Percentiles rank a stretch among this genome's conserved stretches.
Evolutionary conservation across 129 eudicot species (phyloP).

Genomic region (Dittrichia graveolens): DNA sequence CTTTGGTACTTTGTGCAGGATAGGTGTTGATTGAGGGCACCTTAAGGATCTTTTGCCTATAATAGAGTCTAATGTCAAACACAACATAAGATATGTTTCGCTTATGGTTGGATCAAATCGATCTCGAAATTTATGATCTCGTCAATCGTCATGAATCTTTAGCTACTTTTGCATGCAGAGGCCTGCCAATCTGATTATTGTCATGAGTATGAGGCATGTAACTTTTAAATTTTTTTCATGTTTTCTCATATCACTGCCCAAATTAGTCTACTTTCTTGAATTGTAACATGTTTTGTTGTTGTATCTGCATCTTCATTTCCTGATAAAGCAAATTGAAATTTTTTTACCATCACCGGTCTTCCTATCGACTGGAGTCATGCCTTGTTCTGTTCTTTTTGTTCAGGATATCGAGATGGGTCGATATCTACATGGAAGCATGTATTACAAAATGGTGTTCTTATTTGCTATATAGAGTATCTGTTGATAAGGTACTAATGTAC

Average conservation of each 20-base stretch:
- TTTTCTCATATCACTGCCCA: constrained; percentile 6
- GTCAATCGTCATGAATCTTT: background rate
- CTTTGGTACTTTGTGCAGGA: constrained; percentile 31
- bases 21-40: constrained; percentile 25
- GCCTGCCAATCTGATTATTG: background rate
- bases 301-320: constrained; percentile 22
- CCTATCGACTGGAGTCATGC: no score
- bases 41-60: constrained; percentile 21
- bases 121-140: constrained; percentile 4
- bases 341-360: no score
- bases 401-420: no score
- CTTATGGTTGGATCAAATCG: constrained; percentile 14
- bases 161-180: constrained; percentile 19
- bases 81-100: constrained; percentile 17
- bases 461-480: no score
- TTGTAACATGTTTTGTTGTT: constrained; percentile 20
- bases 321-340: constrained; percentile 9
- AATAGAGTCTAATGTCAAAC: constrained; percentile 28
- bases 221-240: constrained; percentile 9
- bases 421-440: no score
- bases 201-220: constrained; percentile 18
- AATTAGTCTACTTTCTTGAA: constrained; percentile 4
- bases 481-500: no score
- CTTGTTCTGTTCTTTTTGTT: no score
- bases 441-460: no score